A percentile compares a stretch with the other conserved stretches of the same genome.
Conservation (phyloP, 2,329 filamentous ascomycete species). For the Fusarium sarcochroum region DNA sequence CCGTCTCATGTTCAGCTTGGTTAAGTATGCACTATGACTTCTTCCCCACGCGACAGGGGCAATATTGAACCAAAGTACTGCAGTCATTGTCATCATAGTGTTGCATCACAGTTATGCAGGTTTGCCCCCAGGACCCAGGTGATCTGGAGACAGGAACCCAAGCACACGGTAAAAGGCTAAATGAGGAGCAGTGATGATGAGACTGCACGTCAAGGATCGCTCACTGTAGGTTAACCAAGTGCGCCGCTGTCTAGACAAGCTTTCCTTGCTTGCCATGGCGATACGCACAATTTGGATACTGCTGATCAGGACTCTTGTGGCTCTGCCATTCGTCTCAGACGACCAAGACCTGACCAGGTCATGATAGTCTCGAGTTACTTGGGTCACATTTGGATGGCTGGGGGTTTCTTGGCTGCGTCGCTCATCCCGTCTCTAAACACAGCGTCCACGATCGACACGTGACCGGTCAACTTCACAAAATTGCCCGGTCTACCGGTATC, state of each 20-base stretch:
- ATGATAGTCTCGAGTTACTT: not conserved
- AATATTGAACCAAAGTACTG: not conserved
- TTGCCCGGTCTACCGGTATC: not conserved
- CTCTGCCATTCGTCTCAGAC: not conserved
- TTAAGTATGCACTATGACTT: conserved; percentile 14
- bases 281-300: not conserved
- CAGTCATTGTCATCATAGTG: conserved; percentile 20
- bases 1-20: conserved; percentile 24
- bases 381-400: conserved; percentile 4
- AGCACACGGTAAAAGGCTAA: not conserved
- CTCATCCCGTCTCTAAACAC: conserved; percentile 17
- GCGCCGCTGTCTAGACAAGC: not conserved
- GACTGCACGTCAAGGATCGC: not conserved
- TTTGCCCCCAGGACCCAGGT: conserved; percentile 15
- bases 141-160: not conserved
- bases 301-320: not conserved
- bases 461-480: conserved; percentile 18
- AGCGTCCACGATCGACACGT: conserved; percentile 21
- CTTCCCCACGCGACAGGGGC: conserved; percentile 25
- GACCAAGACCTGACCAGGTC: not conserved
- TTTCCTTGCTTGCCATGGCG: conserved; percentile 3
- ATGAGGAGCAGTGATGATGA: not conserved
- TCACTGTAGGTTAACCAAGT: not conserved
- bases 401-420: conserved; percentile 31
- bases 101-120: conserved; percentile 10